Conservation (phyloP, 176 grass and related monocot genomes). For the Thinopyrum elongatum region DNA sequence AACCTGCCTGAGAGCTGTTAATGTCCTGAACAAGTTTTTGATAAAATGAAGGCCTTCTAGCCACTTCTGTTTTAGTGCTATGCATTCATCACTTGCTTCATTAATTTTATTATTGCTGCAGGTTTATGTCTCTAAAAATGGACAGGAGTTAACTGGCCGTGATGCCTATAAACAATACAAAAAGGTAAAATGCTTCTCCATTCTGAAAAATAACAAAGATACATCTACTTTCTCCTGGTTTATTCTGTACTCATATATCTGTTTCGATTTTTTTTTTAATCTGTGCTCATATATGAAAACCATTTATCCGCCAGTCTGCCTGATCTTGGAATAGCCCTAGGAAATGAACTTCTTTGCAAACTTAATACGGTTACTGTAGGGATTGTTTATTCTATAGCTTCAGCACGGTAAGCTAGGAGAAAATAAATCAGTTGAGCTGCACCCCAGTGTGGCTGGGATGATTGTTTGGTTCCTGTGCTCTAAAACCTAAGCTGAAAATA, state of each 20-base stretch:
- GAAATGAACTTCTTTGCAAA: background rate
- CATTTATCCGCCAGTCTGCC: background rate
- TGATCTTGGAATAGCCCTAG: background rate
- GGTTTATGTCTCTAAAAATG: slow-evolving; percentile 83
- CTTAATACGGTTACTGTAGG: background rate
- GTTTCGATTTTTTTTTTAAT: too few species aligned
- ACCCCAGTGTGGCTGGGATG: background rate
- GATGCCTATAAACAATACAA: slow-evolving; percentile 69
- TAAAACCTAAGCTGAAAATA: background rate
- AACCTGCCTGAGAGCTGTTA: too few species aligned
- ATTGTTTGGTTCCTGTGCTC: background rate
- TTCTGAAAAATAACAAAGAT: background rate
- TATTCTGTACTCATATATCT: background rate
- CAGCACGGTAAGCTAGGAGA: background rate
- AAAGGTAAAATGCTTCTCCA: slow-evolving; percentile 42
- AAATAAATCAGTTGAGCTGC: background rate
- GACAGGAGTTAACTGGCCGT: slow-evolving; percentile 66
- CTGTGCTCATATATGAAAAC: background rate
- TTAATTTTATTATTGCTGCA: slow-evolving; percentile 39
- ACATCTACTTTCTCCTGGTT: slow-evolving; percentile 16
- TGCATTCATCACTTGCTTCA: slow-evolving; percentile 22
- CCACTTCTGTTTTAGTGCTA: slow-evolving; percentile 9
- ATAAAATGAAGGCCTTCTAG: background rate
- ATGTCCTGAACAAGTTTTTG: too few species aligned
- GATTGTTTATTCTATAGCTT: background rate